These are phyloP conservation scores for Hypericum androsaemum DNA, from an alignment of 345 rosid species.

Conservation along the genomic window DNA sequence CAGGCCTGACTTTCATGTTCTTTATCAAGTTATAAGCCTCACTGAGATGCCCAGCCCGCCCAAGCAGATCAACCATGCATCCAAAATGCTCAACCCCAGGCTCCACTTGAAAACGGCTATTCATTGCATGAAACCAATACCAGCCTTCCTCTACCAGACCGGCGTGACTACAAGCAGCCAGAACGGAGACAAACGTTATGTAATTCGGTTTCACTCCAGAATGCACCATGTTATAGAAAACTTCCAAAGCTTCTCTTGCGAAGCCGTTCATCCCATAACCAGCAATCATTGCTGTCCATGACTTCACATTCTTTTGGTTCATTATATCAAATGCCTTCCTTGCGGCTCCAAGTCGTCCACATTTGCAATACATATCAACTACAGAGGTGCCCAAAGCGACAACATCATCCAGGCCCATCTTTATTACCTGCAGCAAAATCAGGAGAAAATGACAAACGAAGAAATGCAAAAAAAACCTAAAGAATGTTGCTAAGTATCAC, in stretches of 20 bases:
- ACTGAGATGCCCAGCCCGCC: conserved; percentile 61
- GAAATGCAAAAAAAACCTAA: no score
- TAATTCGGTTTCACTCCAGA: conserved; percentile 60
- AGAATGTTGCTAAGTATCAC: no score
- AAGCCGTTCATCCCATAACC: conserved; percentile 86
- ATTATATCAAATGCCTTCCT: conserved; percentile 51
- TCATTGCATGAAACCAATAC: conserved; percentile 71
- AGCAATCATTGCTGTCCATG: conserved; percentile 82
- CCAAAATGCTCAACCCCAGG: conserved; percentile 84
- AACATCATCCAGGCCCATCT: conserved; percentile 55
- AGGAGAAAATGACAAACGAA: conserved; percentile 7
- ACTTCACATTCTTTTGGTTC: conserved; percentile 65
- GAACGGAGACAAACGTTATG: conserved; percentile 68
- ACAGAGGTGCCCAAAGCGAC: conserved; percentile 63
- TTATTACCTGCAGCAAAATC: conserved; percentile 43
- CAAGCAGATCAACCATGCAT: conserved; percentile 91
- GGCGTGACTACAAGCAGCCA: conserved; percentile 77
- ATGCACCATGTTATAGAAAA: conserved; percentile 55
- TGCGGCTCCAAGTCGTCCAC: conserved; percentile 62
- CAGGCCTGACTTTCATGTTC: conserved; percentile 70
- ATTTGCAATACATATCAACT: conserved; percentile 84
- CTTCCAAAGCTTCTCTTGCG: conserved; percentile 59
- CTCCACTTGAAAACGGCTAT: conserved; percentile 37
- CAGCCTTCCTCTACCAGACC: conserved; percentile 72
- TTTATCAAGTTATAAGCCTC: conserved; percentile 58